Percentiles rank a stretch among this genome's conserved stretches.
phyloP scores from a whole-genome alignment of 2,329 filamentous ascomycete genomes.

The Sarocladium oryzae region DNA sequence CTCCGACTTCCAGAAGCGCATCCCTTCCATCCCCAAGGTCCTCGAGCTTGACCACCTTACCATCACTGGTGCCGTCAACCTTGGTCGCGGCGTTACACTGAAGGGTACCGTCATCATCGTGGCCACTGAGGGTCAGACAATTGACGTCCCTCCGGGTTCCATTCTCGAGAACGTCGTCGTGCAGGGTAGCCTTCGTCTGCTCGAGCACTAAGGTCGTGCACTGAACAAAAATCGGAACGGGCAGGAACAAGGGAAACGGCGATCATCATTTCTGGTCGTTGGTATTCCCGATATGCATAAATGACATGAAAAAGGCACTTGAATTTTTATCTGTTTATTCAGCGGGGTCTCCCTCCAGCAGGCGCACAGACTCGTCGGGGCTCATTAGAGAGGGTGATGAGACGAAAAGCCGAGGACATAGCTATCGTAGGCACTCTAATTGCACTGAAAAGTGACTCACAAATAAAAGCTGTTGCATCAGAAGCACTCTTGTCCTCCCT shows the following conservation, averaged over 20 bases:
- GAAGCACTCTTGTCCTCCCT: too few relatives aligned
- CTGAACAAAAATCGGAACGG: not conserved
- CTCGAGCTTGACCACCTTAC: constrained; percentile 91
- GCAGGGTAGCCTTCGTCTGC: constrained; percentile 80
- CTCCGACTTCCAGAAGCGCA: constrained; percentile 87
- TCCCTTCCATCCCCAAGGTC: constrained; percentile 82
- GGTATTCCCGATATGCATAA: constrained; percentile 9
- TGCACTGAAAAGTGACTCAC: not conserved
- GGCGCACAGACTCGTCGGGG: not conserved
- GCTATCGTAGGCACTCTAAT: not conserved
- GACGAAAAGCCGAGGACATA: not conserved
- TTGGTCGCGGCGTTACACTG: constrained; percentile 88
- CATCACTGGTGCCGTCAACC: constrained; percentile 94
- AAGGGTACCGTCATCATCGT: constrained; percentile 99
- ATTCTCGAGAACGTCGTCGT: constrained; percentile 98
- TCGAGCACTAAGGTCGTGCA: constrained; percentile 51
- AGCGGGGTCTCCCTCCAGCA: not conserved
- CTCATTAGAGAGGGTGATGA: not conserved
- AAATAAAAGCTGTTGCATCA: too few relatives aligned
- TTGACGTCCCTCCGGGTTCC: constrained; percentile 93
- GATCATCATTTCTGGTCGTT: not conserved
- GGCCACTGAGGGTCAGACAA: constrained; percentile 93
- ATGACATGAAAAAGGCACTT: constrained; percentile 10
- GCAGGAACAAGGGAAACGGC: not conserved
- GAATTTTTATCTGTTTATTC: not conserved